Evolutionary conservation across 208 protist species (phyloP).

Genomic region (Hexamita inflata): DNA sequence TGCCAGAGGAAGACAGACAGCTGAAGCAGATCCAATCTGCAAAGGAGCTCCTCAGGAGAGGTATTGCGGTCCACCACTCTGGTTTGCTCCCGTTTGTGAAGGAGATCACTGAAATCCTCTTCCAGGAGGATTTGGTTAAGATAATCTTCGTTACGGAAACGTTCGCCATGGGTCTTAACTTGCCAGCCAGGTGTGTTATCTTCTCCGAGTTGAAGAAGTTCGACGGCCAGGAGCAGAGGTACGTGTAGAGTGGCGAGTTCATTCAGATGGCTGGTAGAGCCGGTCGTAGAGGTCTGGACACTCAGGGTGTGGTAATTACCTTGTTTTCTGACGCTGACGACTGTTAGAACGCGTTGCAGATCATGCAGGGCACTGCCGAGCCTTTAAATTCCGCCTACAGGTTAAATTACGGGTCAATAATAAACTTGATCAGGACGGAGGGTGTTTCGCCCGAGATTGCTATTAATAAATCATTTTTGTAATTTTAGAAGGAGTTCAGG

Average conservation of each 20-base stretch:
- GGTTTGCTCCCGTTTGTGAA: slow-evolving; percentile 96
- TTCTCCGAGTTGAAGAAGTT: slow-evolving; percentile 90
- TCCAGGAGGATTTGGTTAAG: slow-evolving; percentile 76
- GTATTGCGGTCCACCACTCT: slow-evolving; percentile 96
- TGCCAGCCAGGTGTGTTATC: slow-evolving; percentile 68
- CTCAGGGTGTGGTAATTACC: slow-evolving; percentile 85
- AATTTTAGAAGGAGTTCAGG: slow-evolving; percentile 30
- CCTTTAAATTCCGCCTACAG: slow-evolving; percentile 36
- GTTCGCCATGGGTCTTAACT: slow-evolving; percentile 98
- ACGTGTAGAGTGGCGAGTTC: slow-evolving; percentile 85
- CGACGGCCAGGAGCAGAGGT: slow-evolving; percentile 81
- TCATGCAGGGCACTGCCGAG: slow-evolving; percentile 33
- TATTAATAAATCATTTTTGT: slow-evolving; percentile 31
- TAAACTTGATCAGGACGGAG: slow-evolving; percentile 39
- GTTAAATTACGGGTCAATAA: slow-evolving; percentile 25
- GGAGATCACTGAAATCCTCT: slow-evolving; percentile 97
- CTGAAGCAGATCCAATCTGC: neutral
- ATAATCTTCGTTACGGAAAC: slow-evolving; percentile 97
- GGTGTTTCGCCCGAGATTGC: slow-evolving; percentile 9
- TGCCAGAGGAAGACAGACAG: neutral
- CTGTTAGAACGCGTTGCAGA: neutral
- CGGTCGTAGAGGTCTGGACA: slow-evolving; percentile 92
- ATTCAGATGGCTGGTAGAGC: slow-evolving; percentile 98
- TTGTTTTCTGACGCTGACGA: slow-evolving; percentile 53
- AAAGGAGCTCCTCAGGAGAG: slow-evolving; percentile 78